Percentiles rank a stretch among this genome's conserved stretches.
Conservation (phyloP, 768 basidiomycete species). For the Phanerochaete sordida region DNA sequence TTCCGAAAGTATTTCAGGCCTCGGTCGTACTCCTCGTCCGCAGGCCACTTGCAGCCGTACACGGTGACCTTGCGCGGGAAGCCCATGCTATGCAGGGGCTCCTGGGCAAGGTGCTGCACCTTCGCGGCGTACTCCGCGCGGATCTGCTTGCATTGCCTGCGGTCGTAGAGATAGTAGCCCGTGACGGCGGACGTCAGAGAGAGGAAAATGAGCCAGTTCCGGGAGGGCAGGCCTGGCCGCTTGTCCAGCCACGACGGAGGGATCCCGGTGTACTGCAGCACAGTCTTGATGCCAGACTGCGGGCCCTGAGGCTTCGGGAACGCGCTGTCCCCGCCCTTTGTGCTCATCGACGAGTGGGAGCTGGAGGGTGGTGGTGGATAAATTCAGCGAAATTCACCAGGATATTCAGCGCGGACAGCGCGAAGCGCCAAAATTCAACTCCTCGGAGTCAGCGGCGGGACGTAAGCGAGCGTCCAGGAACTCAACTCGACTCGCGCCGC, state of each 20-base stretch:
- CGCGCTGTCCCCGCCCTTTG: constrained; percentile 19
- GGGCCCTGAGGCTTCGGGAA: constrained; percentile 16
- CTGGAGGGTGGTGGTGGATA: neutral
- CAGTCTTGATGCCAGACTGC: constrained; percentile 55
- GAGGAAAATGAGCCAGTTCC: constrained; percentile 94
- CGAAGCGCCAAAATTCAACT: neutral
- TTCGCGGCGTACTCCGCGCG: constrained; percentile 74
- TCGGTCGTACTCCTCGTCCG: constrained; percentile 88
- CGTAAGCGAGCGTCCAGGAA: too few relatives aligned
- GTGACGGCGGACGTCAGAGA: constrained; percentile 65
- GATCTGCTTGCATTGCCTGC: constrained; percentile 73
- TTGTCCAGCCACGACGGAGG: constrained; percentile 78
- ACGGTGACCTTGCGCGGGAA: constrained; percentile 79
- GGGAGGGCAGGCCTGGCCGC: constrained; percentile 81
- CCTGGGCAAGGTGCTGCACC: constrained; percentile 75
- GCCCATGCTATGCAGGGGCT: constrained; percentile 60
- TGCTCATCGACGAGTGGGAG: constrained; percentile 17
- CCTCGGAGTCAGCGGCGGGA: neutral
- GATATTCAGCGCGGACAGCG: neutral
- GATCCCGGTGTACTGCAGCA: constrained; percentile 63
- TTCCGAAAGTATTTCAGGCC: constrained; percentile 88
- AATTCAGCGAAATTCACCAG: neutral
- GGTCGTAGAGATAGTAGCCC: constrained; percentile 84
- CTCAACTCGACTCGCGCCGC: too few relatives aligned
- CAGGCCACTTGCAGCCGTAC: constrained; percentile 89